Conservation (phyloP, 352 stramenopile genomes). For the Pythium sp. region DNA sequence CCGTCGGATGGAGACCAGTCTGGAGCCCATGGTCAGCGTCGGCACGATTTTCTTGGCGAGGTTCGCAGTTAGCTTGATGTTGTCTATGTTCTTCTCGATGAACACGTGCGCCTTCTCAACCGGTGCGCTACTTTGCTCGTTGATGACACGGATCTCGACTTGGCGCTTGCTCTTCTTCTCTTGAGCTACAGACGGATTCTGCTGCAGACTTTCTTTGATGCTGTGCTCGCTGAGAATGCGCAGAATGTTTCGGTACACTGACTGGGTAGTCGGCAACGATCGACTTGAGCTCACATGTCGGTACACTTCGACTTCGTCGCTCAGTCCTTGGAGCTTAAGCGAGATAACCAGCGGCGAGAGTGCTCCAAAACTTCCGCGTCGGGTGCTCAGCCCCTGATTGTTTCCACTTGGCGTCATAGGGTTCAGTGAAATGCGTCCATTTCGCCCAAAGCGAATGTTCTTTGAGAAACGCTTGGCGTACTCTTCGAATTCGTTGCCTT, state of each 20-base stretch:
- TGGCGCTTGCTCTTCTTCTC: constrained; percentile 44
- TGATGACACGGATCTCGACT: constrained; percentile 50
- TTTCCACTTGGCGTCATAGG: constrained; percentile 10
- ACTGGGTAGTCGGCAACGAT: constrained; percentile 46
- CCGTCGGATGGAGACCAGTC: constrained; percentile 57
- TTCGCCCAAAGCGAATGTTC: constrained; percentile 65
- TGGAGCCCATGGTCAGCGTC: constrained; percentile 61
- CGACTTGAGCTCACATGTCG: constrained; percentile 28
- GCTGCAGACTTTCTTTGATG: constrained; percentile 66
- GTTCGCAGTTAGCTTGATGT: constrained; percentile 34
- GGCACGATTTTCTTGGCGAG: constrained; percentile 62
- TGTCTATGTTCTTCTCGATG: constrained; percentile 51
- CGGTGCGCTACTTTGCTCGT: constrained; percentile 45
- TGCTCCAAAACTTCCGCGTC: background rate
- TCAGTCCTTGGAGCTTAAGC: constrained; percentile 40
- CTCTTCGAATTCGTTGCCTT: constrained; percentile 28
- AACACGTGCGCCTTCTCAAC: constrained; percentile 55
- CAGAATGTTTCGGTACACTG: constrained; percentile 48
- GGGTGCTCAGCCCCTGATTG: background rate
- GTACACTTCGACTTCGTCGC: constrained; percentile 42
- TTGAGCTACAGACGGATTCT: constrained; percentile 51
- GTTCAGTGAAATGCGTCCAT: constrained; percentile 45
- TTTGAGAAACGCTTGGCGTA: constrained; percentile 46
- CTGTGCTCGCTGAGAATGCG: constrained; percentile 41
- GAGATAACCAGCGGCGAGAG: constrained; percentile 30